Conservation (phyloP, 345 rosid species). For the Gossypium bickii region DNA sequence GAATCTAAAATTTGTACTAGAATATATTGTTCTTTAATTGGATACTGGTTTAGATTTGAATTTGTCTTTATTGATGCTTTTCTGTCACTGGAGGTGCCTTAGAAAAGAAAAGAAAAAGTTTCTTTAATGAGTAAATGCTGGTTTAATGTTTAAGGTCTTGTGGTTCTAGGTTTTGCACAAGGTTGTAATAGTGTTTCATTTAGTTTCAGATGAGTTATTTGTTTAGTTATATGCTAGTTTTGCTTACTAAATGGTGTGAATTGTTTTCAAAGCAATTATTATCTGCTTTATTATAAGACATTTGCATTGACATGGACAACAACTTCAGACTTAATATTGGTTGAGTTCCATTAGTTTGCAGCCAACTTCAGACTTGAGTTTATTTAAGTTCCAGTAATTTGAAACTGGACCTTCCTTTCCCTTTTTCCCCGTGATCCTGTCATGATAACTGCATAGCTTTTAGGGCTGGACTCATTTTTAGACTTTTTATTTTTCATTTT, state of each 20-base stretch:
- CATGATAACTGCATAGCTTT: neutral
- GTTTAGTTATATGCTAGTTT: neutral
- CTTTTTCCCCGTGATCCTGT: neutral
- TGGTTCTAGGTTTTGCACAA: neutral
- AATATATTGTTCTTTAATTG: neutral
- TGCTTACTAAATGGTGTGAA: neutral
- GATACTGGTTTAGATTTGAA: neutral
- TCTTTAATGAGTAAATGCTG: neutral
- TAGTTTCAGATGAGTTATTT: neutral
- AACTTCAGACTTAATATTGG: neutral
- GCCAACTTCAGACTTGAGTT: neutral
- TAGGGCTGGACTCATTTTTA: neutral
- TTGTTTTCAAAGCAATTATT: neutral
- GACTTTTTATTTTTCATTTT: slow-evolving; percentile 8
- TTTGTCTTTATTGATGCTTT: neutral
- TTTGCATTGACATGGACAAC: neutral
- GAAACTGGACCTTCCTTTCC: neutral
- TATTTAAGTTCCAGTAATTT: neutral
- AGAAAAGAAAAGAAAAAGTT: neutral
- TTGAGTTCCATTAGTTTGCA: neutral
- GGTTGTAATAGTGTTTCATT: neutral
- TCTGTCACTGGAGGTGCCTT: neutral
- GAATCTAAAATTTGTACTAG: neutral
- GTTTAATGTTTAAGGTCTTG: neutral
- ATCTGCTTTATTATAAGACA: neutral